Conservation (phyloP, 192 early-diverging fungal genomes). For the Backusella sp. region DNA sequence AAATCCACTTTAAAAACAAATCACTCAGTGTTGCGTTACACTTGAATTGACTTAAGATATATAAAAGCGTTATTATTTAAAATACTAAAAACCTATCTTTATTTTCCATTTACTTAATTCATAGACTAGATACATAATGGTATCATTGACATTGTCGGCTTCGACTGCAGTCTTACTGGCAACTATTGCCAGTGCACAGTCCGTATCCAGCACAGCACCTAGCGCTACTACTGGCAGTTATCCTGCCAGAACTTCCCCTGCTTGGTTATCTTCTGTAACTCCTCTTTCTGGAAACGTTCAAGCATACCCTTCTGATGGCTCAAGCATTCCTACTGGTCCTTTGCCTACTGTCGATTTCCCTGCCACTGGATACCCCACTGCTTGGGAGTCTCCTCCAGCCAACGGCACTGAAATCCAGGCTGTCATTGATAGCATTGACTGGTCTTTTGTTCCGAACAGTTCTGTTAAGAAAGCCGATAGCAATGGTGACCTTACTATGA, state of each 20-base stretch:
- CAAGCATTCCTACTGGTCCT: slow-evolving; percentile 23
- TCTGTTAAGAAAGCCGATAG: slow-evolving; percentile 24
- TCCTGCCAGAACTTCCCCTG: slow-evolving; percentile 21
- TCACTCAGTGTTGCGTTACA: background rate
- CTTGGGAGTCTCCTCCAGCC: slow-evolving; percentile 37
- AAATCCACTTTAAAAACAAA: background rate
- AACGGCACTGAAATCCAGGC: slow-evolving; percentile 32
- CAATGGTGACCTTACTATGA: slow-evolving; percentile 33
- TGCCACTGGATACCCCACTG: slow-evolving; percentile 31
- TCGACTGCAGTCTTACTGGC: background rate
- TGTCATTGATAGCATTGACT: slow-evolving; percentile 34
- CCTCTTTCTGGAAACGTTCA: slow-evolving; percentile 22
- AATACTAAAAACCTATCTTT: background rate
- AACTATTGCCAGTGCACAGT: background rate
- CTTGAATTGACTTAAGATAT: slow-evolving; percentile 1
- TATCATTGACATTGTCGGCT: background rate
- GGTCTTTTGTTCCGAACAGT: slow-evolving; percentile 32
- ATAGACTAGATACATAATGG: slow-evolving; percentile 1
- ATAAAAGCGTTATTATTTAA: background rate
- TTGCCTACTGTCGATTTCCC: slow-evolving; percentile 5
- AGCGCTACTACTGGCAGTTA: background rate
- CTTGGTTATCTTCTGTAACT: slow-evolving; percentile 28
- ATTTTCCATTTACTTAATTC: background rate
- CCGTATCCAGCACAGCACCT: background rate
- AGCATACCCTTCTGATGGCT: slow-evolving; percentile 15